phyloP scores from a whole-genome alignment of 345 rosid genomes.

The Durio zibethinus region DNA sequence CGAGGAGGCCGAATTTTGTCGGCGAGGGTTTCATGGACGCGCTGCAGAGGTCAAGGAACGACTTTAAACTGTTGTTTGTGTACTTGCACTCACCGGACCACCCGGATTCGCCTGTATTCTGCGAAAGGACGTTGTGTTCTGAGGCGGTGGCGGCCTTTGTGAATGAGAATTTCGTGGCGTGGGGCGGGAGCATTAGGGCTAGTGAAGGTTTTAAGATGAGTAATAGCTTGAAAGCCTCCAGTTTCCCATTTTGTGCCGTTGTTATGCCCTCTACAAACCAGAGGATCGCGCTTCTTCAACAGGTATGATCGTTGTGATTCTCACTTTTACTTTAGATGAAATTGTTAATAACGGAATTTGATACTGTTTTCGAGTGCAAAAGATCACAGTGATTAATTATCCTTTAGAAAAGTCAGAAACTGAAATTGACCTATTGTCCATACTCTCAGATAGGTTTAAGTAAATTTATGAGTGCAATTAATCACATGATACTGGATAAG shows the following conservation, averaged over 20 bases:
- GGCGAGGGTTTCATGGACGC: conserved; percentile 94
- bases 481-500: neutral
- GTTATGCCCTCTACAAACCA: conserved; percentile 95
- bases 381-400: neutral
- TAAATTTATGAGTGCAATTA: neutral
- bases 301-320: conserved; percentile 33
- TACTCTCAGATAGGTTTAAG: neutral
- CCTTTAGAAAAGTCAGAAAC: neutral
- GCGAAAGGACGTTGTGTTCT: conserved; percentile 69
- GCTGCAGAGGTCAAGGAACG: conserved; percentile 71
- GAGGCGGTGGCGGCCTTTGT: conserved; percentile 61
- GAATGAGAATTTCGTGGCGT: conserved; percentile 85
- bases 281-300: conserved; percentile 92
- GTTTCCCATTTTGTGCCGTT: conserved; percentile 94
- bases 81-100: conserved; percentile 98
- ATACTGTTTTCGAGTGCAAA: neutral
- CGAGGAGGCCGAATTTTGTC: conserved; percentile 63
- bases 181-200: conserved; percentile 94
- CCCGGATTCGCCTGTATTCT: conserved; percentile 76
- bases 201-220: conserved; percentile 99
- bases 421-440: neutral
- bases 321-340: neutral
- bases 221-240: conserved; percentile 90
- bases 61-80: conserved; percentile 73
- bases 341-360: neutral